Conservation (phyloP, 306 rosid genomes). For the Hippophae rhamnoides region DNA sequence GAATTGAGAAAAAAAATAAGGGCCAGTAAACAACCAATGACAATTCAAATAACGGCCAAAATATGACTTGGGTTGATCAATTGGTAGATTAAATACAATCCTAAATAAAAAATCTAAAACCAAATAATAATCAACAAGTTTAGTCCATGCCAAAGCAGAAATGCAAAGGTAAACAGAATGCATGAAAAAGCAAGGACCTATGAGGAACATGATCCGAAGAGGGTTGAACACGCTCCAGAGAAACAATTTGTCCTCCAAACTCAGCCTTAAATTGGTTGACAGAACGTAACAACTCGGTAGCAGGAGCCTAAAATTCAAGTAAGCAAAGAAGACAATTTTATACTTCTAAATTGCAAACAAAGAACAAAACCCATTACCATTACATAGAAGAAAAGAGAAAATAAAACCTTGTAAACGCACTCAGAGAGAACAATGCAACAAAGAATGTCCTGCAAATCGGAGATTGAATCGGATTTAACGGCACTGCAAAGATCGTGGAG, state of each 20-base stretch:
- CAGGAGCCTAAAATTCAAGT: slow-evolving; percentile 49
- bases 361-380: slow-evolving; percentile 4
- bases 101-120: too few species aligned
- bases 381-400: neutral
- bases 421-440: slow-evolving; percentile 94
- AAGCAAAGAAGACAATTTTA: neutral
- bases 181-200: slow-evolving; percentile 36
- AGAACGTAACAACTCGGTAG: slow-evolving; percentile 76
- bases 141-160: too few species aligned
- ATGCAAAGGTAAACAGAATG: neutral
- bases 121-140: too few species aligned
- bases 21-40: too few species aligned
- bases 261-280: slow-evolving; percentile 87
- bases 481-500: slow-evolving; percentile 62
- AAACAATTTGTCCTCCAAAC: slow-evolving; percentile 83
- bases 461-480: slow-evolving; percentile 57
- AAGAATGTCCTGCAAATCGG: slow-evolving; percentile 84
- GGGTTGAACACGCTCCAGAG: slow-evolving; percentile 93
- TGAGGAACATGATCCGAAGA: slow-evolving; percentile 97
- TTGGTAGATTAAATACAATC: too few species aligned
- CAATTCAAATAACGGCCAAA: too few species aligned
- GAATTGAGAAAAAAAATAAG: too few species aligned
- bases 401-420: slow-evolving; percentile 79
- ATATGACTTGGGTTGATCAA: too few species aligned
- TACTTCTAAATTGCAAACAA: slow-evolving; percentile 5